phyloP scores from a whole-genome alignment of 2,329 filamentous ascomycete genomes.

The Neoascochyta sp. region DNA sequence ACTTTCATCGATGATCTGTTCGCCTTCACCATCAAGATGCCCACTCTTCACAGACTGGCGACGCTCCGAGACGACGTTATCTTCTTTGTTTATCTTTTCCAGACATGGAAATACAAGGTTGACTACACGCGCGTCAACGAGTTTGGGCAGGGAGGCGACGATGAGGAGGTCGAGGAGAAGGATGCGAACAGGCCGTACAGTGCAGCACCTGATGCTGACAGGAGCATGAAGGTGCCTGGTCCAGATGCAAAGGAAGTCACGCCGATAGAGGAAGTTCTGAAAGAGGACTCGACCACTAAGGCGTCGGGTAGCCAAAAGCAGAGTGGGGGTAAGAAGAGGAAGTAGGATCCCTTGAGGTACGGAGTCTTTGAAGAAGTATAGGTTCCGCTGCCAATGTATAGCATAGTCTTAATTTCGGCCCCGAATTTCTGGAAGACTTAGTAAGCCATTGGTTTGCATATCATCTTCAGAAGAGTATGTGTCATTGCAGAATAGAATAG shows the following conservation, averaged over 20 bases:
- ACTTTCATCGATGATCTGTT: constrained; percentile 99
- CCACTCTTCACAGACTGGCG: constrained; percentile 82
- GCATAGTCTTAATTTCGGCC: too few species aligned
- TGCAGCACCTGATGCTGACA: constrained; percentile 31
- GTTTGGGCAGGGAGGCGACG: constrained; percentile 97
- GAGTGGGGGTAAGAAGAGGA: constrained; percentile 30
- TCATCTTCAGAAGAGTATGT: too few species aligned
- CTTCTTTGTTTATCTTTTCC: constrained; percentile 97
- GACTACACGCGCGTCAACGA: constrained; percentile 94
- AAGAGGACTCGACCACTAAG: constrained; percentile 13
- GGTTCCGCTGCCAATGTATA: too few species aligned
- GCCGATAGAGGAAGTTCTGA: too few species aligned
- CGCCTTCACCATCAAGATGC: constrained; percentile 99
- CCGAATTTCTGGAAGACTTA: too few species aligned
- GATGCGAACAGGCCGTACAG: constrained; percentile 41
- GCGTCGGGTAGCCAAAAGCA: constrained; percentile 27
- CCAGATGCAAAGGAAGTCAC: constrained; percentile 19
- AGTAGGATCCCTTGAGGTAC: constrained; percentile 12
- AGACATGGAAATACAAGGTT: constrained; percentile 85
- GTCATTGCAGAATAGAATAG: too few species aligned
- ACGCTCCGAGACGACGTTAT: constrained; percentile 94
- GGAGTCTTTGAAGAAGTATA: too few species aligned
- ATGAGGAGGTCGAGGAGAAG: constrained; percentile 58
- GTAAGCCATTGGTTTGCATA: too few species aligned
- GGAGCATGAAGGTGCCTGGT: constrained; percentile 21